Evolutionary conservation across 2,329 filamentous ascomycete species (phyloP).

Genomic region (Alternaria rosae): DNA sequence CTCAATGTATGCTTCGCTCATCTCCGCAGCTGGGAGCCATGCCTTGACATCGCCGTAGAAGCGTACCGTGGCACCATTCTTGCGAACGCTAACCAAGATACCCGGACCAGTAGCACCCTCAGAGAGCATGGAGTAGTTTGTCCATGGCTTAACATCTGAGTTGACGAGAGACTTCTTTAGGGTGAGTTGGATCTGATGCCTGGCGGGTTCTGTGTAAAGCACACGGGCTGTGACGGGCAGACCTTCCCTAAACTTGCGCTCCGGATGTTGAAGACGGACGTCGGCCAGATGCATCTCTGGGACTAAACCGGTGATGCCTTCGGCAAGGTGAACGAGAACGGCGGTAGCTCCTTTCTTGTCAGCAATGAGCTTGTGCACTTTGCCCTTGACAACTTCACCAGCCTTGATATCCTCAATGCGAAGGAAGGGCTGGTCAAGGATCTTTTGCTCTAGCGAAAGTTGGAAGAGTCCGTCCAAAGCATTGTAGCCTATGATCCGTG

Average conservation of each 20-base stretch:
- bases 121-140: constrained; percentile 75
- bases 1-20: constrained; percentile 96
- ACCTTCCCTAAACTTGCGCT: constrained; percentile 93
- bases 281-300: constrained; percentile 89
- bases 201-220: constrained; percentile 77
- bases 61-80: constrained; percentile 84
- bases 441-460: constrained; percentile 79
- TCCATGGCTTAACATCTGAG: constrained; percentile 81
- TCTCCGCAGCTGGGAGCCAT: constrained; percentile 92
- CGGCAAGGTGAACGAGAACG: constrained; percentile 81
- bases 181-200: constrained; percentile 83
- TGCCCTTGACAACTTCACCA: constrained; percentile 81
- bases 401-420: constrained; percentile 89
- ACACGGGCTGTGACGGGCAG: constrained; percentile 85
- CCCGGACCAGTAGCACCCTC: constrained; percentile 82
- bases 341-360: constrained; percentile 80
- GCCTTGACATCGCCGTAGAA: constrained; percentile 87
- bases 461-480: constrained; percentile 85
- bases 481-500: constrained; percentile 86
- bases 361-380: constrained; percentile 83
- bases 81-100: constrained; percentile 82
- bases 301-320: constrained; percentile 88
- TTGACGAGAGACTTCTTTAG: constrained; percentile 95
- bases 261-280: constrained; percentile 84
- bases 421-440: constrained; percentile 88